These are phyloP conservation scores for Gracilaria gracilis DNA, from an alignment of 23 red algal species.

Conservation along the genomic window DNA sequence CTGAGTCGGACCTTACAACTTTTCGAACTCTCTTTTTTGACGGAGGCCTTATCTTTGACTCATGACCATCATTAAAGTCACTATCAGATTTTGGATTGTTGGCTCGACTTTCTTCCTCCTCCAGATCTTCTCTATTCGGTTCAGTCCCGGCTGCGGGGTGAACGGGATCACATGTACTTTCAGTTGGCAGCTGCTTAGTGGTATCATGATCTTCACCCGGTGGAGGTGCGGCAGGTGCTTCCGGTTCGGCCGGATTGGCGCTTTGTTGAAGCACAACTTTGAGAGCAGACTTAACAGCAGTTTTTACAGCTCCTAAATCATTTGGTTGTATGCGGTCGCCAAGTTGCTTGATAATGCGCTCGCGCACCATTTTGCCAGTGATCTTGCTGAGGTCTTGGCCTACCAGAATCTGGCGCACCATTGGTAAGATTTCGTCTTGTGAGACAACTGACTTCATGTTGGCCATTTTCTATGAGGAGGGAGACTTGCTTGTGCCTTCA, in stretches of 20 bases:
- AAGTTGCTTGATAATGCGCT: constrained; percentile 28
- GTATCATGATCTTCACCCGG: background rate
- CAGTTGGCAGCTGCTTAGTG: background rate
- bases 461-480: background rate
- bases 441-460: constrained; percentile 4
- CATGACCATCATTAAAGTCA: background rate
- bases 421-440: constrained; percentile 33
- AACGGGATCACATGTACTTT: background rate
- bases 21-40: constrained; percentile 2
- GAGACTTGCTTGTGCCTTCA: background rate
- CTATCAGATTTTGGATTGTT: background rate
- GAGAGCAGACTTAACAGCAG: constrained; percentile 25
- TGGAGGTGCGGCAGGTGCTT: background rate
- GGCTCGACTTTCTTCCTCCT: background rate
- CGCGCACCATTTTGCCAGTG: constrained; percentile 60
- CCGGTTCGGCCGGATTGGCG: background rate
- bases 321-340: constrained; percentile 24
- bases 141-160: background rate
- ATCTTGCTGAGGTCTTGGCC: constrained; percentile 65
- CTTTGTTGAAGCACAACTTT: constrained; percentile 11
- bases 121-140: background rate
- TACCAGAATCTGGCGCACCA: constrained; percentile 50
- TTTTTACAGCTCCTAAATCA: background rate
- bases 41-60: background rate
- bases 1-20: constrained; percentile 11